These are phyloP conservation scores for Taphrina confusa DNA, from an alignment of 1,139 yeast species.

Conservation along the genomic window DNA sequence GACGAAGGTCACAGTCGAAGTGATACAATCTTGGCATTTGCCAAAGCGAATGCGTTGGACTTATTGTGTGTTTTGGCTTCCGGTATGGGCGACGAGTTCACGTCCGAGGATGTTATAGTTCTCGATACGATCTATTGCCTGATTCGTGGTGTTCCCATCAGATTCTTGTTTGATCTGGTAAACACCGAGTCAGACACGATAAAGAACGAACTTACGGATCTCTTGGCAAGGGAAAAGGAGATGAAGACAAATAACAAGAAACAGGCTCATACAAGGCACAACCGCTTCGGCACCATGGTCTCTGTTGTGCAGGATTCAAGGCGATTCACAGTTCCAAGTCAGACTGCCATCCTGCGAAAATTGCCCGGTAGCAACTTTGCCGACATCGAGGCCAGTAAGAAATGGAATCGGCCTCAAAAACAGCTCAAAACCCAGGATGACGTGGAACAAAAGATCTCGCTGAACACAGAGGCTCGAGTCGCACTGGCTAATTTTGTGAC, in stretches of 20 bases:
- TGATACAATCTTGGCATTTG: conserved; percentile 59
- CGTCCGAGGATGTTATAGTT: conserved; percentile 62
- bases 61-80: conserved; percentile 69
- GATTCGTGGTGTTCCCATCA: conserved; percentile 58
- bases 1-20: conserved; percentile 76
- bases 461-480: conserved; percentile 48
- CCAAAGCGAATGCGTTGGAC: conserved; percentile 68
- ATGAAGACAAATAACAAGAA: conserved; percentile 48
- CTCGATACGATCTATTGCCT: conserved; percentile 71
- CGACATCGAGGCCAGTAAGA: conserved; percentile 62
- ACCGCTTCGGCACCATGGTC: conserved; percentile 83
- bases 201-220: conserved; percentile 50
- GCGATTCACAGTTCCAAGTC: conserved; percentile 74
- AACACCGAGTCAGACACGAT: conserved; percentile 12
- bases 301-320: conserved; percentile 65
- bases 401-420: conserved; percentile 55
- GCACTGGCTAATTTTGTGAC: conserved; percentile 54
- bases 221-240: conserved; percentile 61
- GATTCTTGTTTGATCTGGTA: conserved; percentile 41
- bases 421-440: conserved; percentile 39
- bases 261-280: conserved; percentile 62
- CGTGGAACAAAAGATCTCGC: conserved; percentile 40
- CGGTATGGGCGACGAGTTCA: conserved; percentile 65
- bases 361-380: conserved; percentile 18
- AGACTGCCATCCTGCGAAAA: conserved; percentile 43